phyloP scores from a whole-genome alignment of 2,329 filamentous ascomycete species.

The Drechslerella dactyloides region DNA sequence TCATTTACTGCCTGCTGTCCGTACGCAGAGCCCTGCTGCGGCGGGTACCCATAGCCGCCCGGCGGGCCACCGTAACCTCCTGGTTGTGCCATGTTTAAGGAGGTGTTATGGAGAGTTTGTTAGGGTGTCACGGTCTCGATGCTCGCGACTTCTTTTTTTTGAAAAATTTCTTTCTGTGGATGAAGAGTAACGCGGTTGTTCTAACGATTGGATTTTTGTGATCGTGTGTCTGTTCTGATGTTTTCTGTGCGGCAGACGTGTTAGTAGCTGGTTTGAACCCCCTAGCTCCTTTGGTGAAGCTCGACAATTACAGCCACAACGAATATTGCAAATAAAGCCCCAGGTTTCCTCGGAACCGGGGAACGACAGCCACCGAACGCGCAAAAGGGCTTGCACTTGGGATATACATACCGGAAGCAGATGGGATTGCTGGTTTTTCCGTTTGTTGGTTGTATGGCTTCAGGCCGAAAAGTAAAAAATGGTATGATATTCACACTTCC shows the following conservation, averaged over 20 bases:
- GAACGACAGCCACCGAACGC: constrained; percentile 37
- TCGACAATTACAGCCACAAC: constrained; percentile 39
- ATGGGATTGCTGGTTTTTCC: constrained; percentile 8
- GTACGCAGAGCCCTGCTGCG: constrained; percentile 23
- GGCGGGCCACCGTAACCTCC: constrained; percentile 50
- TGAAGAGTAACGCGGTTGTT: neutral
- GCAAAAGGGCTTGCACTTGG: constrained; percentile 14
- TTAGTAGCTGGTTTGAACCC: constrained; percentile 7
- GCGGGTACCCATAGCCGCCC: constrained; percentile 42
- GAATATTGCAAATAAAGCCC: constrained; percentile 42
- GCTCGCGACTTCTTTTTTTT: constrained; percentile 1
- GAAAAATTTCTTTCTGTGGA: constrained; percentile 11
- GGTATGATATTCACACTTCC: constrained; percentile 15
- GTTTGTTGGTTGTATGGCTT: constrained; percentile 1
- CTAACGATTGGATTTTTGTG: constrained; percentile 2
- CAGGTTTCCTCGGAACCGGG: constrained; percentile 48
- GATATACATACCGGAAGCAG: constrained; percentile 35
- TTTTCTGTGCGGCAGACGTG: constrained; percentile 3
- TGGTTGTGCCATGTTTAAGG: constrained; percentile 47
- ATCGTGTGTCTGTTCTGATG: constrained; percentile 16
- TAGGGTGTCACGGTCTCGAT: constrained; percentile 36
- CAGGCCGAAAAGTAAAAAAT: constrained; percentile 16
- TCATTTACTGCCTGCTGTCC: constrained; percentile 38
- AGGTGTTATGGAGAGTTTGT: constrained; percentile 20
- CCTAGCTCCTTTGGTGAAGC: constrained; percentile 19